These are phyloP conservation scores for Eimeria zaria DNA, from an alignment of 169 alveolate species.

Conservation along the genomic window DNA sequence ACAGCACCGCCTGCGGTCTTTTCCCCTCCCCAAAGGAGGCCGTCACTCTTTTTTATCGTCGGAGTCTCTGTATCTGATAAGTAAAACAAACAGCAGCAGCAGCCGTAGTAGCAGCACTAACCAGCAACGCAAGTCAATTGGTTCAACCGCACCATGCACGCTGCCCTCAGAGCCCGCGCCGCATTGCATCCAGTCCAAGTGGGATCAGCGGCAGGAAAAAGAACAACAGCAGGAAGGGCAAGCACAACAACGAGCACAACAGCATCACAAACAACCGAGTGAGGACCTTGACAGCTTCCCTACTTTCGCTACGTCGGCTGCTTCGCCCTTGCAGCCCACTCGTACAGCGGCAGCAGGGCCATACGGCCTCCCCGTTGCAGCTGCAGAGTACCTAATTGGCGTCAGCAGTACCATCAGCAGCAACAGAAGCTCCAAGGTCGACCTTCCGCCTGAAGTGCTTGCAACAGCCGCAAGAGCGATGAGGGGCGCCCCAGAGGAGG, in stretches of 20 bases:
- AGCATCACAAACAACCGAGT: not conserved
- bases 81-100: not conserved
- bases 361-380: not conserved
- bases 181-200: not conserved
- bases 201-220: not conserved
- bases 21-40: not conserved
- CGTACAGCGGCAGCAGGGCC: constrained; percentile 1
- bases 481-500: constrained; percentile 46
- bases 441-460: constrained; percentile 31
- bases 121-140: constrained; percentile 24
- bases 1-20: constrained; percentile 26
- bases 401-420: constrained; percentile 18
- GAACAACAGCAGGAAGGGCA: not conserved
- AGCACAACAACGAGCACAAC: not conserved
- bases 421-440: not conserved
- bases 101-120: not conserved
- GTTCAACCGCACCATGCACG: not conserved
- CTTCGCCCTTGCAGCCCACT: not conserved
- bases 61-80: not conserved
- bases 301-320: not conserved
- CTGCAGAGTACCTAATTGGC: constrained; percentile 40
- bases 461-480: constrained; percentile 48
- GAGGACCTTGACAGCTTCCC: not conserved
- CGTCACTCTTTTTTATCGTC: not conserved
- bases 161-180: not conserved